Base-by-base conservation (phyloP, 768 basidiomycete genomes). In the Vararia minispora region DNA sequence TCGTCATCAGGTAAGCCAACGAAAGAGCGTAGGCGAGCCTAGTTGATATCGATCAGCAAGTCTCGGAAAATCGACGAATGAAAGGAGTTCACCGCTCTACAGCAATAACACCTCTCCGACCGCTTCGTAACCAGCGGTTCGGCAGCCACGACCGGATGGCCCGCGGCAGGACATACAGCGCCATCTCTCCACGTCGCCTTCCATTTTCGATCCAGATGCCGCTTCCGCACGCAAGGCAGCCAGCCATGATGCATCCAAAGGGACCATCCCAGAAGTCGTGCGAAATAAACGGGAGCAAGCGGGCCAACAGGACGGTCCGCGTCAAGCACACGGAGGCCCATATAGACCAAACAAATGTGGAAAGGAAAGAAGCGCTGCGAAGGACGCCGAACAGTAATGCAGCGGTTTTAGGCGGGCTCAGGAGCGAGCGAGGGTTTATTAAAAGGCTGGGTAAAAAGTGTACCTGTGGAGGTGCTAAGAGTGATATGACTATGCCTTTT, bases 191-290 rank as follows among this genome's bases (percentile, higher is more conserved):
- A 37, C 85, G 62, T 45, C 85, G 60, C 39, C 64, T 62, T 2
- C 75, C 76, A 42, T 78, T 74, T 52, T 88, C 85, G 20, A 87
- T 69, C 74, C 76, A 84, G 29, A 88, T 84, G 39, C 82, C 85
- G 40, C 68, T 62, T 4, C 85, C 84, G 44, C 84, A 87, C 13
- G 68, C 58, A 29, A 88, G 54, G 43, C 78, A 80, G 16, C 79
- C 84, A 3, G 63, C 68, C 42, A 86, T 57, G 22, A 79, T 58
- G 43, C 78, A 71, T 1, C 85, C 85, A 40, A 65, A 68, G 1
- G 85, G 79, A 0, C 85, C 81, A 50, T 88, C 85, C 74, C 80
- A 84, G 42, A 80, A 72, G 41, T 88, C 71, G 46, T 88, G 81
- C 12, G 84, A 79, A 33, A 88, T 63, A 26, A 53, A 60, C 0